Base-by-base conservation (phyloP, 2,329 filamentous ascomycete genomes). In the Pseudogymnoascus verrucosus region DNA sequence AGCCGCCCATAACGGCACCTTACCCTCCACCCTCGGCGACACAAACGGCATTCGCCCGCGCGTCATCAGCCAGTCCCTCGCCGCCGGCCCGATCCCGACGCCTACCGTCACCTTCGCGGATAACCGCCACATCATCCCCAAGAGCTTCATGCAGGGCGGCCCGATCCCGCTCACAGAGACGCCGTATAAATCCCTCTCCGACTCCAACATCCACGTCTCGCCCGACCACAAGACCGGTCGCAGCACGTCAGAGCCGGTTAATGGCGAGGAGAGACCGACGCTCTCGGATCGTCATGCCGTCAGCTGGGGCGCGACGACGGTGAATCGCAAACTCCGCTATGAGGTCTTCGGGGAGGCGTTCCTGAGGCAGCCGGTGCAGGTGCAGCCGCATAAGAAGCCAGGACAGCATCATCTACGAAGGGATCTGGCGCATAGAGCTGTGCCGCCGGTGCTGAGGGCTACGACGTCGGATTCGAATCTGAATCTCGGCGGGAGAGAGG, bases 321-420 rank as follows among this genome's bases (percentile, higher is more conserved):
- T 97, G 64, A 98, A 98, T 73, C 89, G 90, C 70, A 86, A 88
- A 65, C 77, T 98, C 40, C 88, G 93, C 65, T 93, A 96, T 73
- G 91, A 96, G 74, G 92, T 97, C 0, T 89, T 97, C 71, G 90
- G 92, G 40, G 93, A 97, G 73, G 93, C 93, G 0, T 97, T 97
- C 71, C 80, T 91, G 47, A 91, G 92, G 65, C 89, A 92, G 62
- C 87, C 89, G 0, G 89, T 96, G 65, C 88, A 90, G n/a, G 78
- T 88, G 69, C 90, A 93, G 69, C 88, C 89, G 66, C 88, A 92
- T 65, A 87, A 89, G 34, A 84, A 85, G 66, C 89, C 89, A 67
- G 65, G 74, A 19, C 80, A 82, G 16, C 84, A 87, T 44, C 85
- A 89, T 70, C 10, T 36, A 1, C 11, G 12, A 1, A 82, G 89